Evolutionary conservation across 805 yeast genomes (phyloP), one percentile per base, ranked within the genome.

Genomic region (Ogataea trehaloabstinens): DNA sequence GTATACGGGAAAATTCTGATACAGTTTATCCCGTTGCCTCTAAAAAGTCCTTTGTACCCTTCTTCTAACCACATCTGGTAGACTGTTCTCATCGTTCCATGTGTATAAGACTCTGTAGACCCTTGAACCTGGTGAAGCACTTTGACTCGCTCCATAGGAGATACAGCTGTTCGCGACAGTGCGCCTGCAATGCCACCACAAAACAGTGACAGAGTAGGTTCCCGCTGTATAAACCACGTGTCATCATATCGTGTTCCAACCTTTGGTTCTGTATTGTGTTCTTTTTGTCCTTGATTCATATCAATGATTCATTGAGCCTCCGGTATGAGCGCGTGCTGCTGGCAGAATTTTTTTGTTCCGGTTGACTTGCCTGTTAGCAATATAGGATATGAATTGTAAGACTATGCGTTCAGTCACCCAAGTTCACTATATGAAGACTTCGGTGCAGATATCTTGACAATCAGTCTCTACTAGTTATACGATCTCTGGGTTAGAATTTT

Each of bases 121-220:
- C 85, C 93, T 62, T 91, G 97, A 24, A 93, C 80, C 63, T 91
- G 99, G 52, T 89, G 78, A 19, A 91, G 63, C 46, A 93, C 93
- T 63, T 91, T 91, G 51, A 93, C 95, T 50, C 99, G 70, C 61
- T 91, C 99, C 63, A 91, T 80, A 1, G 99, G 99, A 10, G 96
- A 86, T 5, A 90, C 96, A 1, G 85, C 87, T 0, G 98, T 91
- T 38, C 98, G 70, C 2, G 95, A 85, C 0, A 83, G 68, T 0
- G 88, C 88, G 13, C 95, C 95, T 2, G 82, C 91, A 6, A 80
- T 52, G 5, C 93, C 93, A 12, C 95, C 95, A 5, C 86, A 74
- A 6, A 83, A 42, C 27, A 85, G 71, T 3, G 89, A 78, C 2
- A 88, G 71, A 22, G 75, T 74, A 13, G 80, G 71, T 38, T 79